A percentile compares a stretch with the other conserved stretches of the same genome.
Conservation (phyloP, 1,284 basidiomycete species). For the Fomitiporia mediterranea region DNA sequence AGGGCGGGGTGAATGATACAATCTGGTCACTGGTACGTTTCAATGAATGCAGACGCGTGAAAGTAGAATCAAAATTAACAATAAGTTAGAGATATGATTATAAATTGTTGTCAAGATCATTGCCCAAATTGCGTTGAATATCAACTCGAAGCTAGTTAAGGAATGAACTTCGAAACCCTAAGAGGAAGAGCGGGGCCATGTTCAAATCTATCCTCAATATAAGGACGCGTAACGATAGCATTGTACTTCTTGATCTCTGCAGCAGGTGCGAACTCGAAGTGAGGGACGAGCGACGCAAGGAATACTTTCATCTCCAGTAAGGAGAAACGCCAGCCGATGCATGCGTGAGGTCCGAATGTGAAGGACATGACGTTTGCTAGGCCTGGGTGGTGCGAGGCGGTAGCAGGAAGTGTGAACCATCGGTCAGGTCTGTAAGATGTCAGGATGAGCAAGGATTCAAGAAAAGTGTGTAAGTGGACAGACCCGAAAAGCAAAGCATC, state of each 20-base stretch:
- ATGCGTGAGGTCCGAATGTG: conserved; percentile 46
- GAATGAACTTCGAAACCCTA: conserved; percentile 29
- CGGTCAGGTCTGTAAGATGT: conserved; percentile 40
- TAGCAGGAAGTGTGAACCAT: conserved; percentile 40
- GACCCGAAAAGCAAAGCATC: conserved; percentile 49
- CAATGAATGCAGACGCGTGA: too few species aligned
- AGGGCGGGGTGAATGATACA: too few species aligned
- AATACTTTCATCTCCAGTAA: conserved; percentile 45
- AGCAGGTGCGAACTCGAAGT: conserved; percentile 41
- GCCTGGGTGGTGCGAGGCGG: conserved; percentile 38
- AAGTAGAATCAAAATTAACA: too few species aligned
- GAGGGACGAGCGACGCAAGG: conserved; percentile 39
- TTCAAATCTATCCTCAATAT: conserved; percentile 36
- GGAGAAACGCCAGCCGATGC: conserved; percentile 44
- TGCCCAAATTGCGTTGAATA: too few species aligned
- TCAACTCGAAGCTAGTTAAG: too few species aligned
- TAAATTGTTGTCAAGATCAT: too few species aligned
- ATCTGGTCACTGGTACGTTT: too few species aligned
- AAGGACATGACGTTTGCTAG: conserved; percentile 50
- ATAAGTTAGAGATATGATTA: conserved; percentile 10
- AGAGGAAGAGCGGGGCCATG: conserved; percentile 39
- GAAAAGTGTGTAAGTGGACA: conserved; percentile 22
- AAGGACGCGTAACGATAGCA: conserved; percentile 44
- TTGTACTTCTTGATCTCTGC: conserved; percentile 42
- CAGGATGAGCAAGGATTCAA: conserved; percentile 5